Conservation (phyloP, 139 green algal species). For the Pleodorina starrii region DNA sequence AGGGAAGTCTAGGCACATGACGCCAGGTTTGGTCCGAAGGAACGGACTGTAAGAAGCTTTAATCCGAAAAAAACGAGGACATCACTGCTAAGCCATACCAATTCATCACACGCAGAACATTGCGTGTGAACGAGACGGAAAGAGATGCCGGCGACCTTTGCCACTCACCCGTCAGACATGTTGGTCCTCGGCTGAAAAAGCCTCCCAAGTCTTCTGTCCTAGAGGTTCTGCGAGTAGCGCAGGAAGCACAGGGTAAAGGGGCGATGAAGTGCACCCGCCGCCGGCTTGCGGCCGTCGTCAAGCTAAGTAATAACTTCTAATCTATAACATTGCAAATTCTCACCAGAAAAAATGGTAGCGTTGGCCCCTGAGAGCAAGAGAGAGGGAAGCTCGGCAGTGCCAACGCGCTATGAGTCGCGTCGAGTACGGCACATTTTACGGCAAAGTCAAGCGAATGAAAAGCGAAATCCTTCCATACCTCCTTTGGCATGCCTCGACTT, state of each 20-base stretch:
- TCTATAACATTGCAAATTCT: neutral
- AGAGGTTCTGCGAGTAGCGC: slow-evolving; percentile 44
- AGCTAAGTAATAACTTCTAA: neutral
- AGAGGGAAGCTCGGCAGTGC: neutral
- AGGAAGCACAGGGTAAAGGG: neutral
- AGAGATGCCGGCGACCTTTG: too few species aligned
- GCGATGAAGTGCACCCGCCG: neutral
- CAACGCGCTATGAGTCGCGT: neutral
- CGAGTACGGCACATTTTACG: neutral
- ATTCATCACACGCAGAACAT: too few species aligned
- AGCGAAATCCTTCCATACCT: too few species aligned
- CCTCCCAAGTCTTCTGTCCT: slow-evolving; percentile 65
- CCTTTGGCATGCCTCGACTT: too few species aligned
- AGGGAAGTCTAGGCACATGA: too few species aligned
- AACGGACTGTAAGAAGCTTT: too few species aligned
- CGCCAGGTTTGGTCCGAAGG: too few species aligned
- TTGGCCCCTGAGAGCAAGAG: slow-evolving; percentile 27
- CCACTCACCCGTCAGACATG: slow-evolving; percentile 64
- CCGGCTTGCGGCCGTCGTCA: neutral
- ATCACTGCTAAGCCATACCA: too few species aligned
- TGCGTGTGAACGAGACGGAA: too few species aligned
- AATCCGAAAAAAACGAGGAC: too few species aligned
- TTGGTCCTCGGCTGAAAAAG: slow-evolving; percentile 63
- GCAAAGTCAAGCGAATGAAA: too few species aligned
- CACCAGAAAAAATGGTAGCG: slow-evolving; percentile 1